Evolutionary conservation across 208 protist genomes (phyloP).

Genomic region (Acanthamoeba sp.): DNA sequence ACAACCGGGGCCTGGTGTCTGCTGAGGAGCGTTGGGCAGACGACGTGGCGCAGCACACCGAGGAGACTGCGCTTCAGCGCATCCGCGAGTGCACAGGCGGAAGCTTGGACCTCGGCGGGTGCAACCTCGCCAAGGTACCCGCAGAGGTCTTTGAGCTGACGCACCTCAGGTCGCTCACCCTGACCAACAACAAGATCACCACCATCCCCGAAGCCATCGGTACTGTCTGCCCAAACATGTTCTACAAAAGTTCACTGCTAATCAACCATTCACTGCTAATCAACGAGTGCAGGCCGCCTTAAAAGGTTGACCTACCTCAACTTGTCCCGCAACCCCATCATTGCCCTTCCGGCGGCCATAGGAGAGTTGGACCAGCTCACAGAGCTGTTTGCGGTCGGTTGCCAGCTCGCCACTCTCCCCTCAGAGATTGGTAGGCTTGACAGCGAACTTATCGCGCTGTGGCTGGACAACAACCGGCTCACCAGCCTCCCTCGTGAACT

Average conservation of each 20-base stretch:
- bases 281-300: neutral
- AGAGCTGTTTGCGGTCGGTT: slow-evolving; percentile 5
- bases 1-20: neutral
- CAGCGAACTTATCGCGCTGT: neutral
- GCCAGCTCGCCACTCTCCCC: neutral
- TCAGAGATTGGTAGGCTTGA: neutral
- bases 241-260: no score
- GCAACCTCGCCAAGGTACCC: neutral
- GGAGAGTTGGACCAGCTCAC: neutral
- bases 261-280: no score
- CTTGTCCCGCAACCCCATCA: slow-evolving; percentile 20
- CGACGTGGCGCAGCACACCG: neutral
- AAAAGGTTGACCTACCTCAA: slow-evolving; percentile 5
- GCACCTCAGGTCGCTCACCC: neutral
- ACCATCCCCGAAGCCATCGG: neutral
- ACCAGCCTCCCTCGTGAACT: neutral
- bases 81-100: neutral
- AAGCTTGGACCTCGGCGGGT: neutral
- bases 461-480: slow-evolving; percentile 3
- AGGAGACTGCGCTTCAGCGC: neutral
- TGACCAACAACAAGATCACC: slow-evolving; percentile 9
- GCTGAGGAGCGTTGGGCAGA: slow-evolving; percentile 4
- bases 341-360: neutral
- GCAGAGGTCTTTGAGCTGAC: neutral
- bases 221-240: neutral